Conservation (phyloP, 2,329 filamentous ascomycete genomes). For the Coleophoma cylindrospora region DNA sequence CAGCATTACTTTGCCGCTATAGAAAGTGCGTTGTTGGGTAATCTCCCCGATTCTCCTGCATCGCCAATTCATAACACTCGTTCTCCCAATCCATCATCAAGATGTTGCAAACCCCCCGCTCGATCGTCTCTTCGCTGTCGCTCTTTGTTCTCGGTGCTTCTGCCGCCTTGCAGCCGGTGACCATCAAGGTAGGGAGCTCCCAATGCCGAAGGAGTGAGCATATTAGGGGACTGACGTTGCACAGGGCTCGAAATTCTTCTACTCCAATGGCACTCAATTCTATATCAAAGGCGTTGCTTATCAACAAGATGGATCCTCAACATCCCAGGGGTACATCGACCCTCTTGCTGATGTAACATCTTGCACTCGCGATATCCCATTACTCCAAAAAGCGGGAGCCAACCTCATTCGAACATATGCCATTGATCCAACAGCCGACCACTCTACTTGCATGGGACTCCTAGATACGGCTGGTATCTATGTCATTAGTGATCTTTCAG, state of each 20-base stretch:
- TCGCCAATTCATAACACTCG: too few species aligned
- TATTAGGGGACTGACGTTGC: background rate
- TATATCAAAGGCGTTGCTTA: conserved; percentile 95
- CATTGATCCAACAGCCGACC: conserved; percentile 72
- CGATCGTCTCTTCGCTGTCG: conserved; percentile 39
- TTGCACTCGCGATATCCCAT: conserved; percentile 83
- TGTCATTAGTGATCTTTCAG: conserved; percentile 82
- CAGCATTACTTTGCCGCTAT: too few species aligned
- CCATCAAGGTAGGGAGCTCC: conserved; percentile 30
- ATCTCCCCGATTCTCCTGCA: too few species aligned
- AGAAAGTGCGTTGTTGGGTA: too few species aligned
- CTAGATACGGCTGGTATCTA: conserved; percentile 87
- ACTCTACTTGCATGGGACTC: conserved; percentile 77
- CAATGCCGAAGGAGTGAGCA: background rate
- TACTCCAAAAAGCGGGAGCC: conserved; percentile 71
- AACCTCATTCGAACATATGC: conserved; percentile 95
- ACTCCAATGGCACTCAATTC: conserved; percentile 62
- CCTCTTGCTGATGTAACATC: conserved; percentile 65
- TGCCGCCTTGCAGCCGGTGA: conserved; percentile 49
- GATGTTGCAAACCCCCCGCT: conserved; percentile 6
- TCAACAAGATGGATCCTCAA: conserved; percentile 65
- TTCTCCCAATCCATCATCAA: background rate
- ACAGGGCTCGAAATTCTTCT: conserved; percentile 24
- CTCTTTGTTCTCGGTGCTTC: conserved; percentile 38
- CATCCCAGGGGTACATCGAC: conserved; percentile 59